A percentile compares a stretch with the other conserved stretches of the same genome.
Evolutionary conservation across 2,329 filamentous ascomycete species (phyloP).

Genomic region (Teratosphaeria epicoccoides): DNA sequence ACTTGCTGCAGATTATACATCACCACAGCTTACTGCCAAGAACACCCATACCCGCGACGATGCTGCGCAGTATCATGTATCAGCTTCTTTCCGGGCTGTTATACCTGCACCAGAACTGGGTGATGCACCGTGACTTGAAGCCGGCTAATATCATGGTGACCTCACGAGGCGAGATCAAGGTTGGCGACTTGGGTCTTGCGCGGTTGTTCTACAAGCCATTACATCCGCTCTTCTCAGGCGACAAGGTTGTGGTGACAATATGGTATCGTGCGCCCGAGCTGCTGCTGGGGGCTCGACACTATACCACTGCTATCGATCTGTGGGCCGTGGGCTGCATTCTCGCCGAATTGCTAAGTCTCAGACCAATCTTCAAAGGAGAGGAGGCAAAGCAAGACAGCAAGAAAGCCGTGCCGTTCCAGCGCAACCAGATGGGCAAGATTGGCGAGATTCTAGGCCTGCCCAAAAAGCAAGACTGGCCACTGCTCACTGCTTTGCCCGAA

Average conservation of each 20-base stretch:
- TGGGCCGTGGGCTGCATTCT: conserved; percentile 99
- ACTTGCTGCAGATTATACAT: conserved; percentile 94
- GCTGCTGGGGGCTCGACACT: conserved; percentile 84
- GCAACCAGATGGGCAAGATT: conserved; percentile 98
- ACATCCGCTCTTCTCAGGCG: conserved; percentile 80
- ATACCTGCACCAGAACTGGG: conserved; percentile 94
- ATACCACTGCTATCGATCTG: conserved; percentile 91
- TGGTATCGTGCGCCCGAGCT: conserved; percentile 97
- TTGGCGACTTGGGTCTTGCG: conserved; percentile 86
- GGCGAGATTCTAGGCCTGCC: conserved; percentile 92
- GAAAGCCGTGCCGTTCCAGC: conserved; percentile 92
- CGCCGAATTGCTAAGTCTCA: conserved; percentile 76
- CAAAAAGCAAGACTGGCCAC: conserved; percentile 78
- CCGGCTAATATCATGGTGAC: conserved; percentile 99
- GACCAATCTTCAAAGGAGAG: conserved; percentile 96
- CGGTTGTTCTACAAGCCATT: conserved; percentile 89
- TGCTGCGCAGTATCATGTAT: conserved; percentile 89
- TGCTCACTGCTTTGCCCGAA: conserved; percentile 77
- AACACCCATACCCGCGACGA: conserved; percentile 76
- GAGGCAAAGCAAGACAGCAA: conserved; percentile 99
- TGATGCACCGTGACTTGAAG: conserved; percentile 91
- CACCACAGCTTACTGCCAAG: conserved; percentile 86
- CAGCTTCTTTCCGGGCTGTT: conserved; percentile 90
- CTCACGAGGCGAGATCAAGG: conserved; percentile 77
- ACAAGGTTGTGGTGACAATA: conserved; percentile 97